Evolutionary conservation across 2,329 filamentous ascomycete genomes (phyloP).

Genomic region (Ophidiomyces ophidiicola): DNA sequence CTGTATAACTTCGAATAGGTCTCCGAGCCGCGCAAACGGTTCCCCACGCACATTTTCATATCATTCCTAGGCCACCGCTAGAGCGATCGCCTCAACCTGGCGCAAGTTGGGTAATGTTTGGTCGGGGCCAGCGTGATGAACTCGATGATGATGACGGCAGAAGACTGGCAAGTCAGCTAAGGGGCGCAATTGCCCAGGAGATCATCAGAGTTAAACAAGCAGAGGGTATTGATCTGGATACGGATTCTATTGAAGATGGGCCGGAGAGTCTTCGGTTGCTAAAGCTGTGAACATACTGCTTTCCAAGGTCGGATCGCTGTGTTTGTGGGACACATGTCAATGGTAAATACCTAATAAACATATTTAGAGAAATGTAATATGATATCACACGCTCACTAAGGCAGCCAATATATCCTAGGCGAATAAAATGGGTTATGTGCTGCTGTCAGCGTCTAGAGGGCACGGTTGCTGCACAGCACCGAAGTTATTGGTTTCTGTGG

Average conservation of each 20-base stretch:
- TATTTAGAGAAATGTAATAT: too few species aligned
- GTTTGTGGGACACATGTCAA: too few species aligned
- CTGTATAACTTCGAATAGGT: conserved; percentile 33
- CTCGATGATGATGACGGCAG: conserved; percentile 37
- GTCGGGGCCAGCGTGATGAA: conserved; percentile 36
- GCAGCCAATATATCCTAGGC: too few species aligned
- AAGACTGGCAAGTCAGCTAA: conserved; percentile 27
- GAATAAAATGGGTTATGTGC: too few species aligned
- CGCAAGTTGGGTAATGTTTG: conserved; percentile 35
- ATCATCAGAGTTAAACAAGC: conserved; percentile 25
- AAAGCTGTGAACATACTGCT: conserved; percentile 12
- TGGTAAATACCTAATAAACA: too few species aligned
- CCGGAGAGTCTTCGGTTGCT: conserved; percentile 2
- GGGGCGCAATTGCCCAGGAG: conserved; percentile 29
- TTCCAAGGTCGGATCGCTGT: too few species aligned
- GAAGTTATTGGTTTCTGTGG: background rate
- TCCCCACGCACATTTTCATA: conserved; percentile 85
- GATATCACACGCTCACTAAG: too few species aligned
- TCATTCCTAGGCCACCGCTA: conserved; percentile 63
- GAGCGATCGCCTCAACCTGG: conserved; percentile 18
- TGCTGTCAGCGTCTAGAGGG: too few species aligned
- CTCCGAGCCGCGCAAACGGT: conserved; percentile 83
- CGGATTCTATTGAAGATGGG: background rate
- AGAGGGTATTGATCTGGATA: conserved; percentile 27
- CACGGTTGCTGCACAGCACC: too few species aligned